Conservation (phyloP, 1,139 yeast species). For the Kodamaea sp. region DNA sequence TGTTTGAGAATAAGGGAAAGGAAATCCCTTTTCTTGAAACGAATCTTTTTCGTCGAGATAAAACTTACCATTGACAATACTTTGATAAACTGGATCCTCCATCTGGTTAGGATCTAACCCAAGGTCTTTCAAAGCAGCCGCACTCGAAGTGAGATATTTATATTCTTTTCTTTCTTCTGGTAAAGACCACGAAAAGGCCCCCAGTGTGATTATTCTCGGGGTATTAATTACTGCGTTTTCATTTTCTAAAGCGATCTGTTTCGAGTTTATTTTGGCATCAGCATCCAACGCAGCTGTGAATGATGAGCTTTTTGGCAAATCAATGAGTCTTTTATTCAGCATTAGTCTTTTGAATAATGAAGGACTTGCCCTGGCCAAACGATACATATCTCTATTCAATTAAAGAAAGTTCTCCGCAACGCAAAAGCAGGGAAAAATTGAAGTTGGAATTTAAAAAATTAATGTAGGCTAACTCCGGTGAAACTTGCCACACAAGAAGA, state of each 20-base stretch:
- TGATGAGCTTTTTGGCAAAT: conserved; percentile 41
- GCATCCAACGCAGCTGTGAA: conserved; percentile 54
- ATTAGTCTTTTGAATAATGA: conserved; percentile 2
- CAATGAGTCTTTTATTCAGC: conserved; percentile 15
- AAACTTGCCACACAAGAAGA: not conserved
- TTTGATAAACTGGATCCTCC: conserved; percentile 43
- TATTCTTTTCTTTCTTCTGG: conserved; percentile 62
- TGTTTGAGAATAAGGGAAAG: conserved; percentile 83
- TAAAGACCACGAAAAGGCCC: conserved; percentile 66
- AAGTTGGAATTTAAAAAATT: not conserved
- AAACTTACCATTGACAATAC: conserved; percentile 61
- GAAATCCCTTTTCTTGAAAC: conserved; percentile 35
- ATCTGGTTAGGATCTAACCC: conserved; percentile 45
- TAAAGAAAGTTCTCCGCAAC: not conserved
- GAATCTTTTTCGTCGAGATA: conserved; percentile 22
- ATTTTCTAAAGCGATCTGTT: conserved; percentile 45
- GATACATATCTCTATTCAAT: not conserved
- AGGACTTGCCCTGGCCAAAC: not conserved
- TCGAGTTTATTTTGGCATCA: conserved; percentile 55
- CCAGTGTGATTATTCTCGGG: conserved; percentile 61
- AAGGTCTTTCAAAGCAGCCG: conserved; percentile 57
- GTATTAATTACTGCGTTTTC: conserved; percentile 32
- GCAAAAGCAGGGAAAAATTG: not conserved
- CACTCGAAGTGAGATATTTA: conserved; percentile 56
- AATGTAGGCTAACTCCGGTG: not conserved